Percentiles rank a stretch among this genome's conserved stretches.
phyloP scores from a whole-genome alignment of 805 yeast genomes.

The Pichia heedii region DNA sequence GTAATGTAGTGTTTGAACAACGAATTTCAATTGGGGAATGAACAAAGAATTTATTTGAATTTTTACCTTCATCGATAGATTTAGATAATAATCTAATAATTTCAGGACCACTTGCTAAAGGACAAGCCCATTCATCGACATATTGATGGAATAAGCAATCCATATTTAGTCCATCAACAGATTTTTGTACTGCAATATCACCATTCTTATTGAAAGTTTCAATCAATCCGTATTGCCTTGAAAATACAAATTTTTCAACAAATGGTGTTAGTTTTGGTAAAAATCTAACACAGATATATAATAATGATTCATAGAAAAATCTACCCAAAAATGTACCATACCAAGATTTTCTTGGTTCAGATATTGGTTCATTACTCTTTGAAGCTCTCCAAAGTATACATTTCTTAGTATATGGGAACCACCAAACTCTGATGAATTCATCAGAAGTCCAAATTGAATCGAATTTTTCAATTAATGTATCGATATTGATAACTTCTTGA shows the following conservation, averaged over 20 bases:
- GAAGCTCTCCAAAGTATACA: slow-evolving; percentile 88
- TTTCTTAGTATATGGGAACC: slow-evolving; percentile 89
- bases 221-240: slow-evolving; percentile 70
- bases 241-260: slow-evolving; percentile 78
- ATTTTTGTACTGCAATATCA: slow-evolving; percentile 61
- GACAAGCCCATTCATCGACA: slow-evolving; percentile 97
- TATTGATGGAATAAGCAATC: slow-evolving; percentile 91
- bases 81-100: slow-evolving; percentile 55
- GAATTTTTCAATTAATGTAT: slow-evolving; percentile 63
- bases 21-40: slow-evolving; percentile 96
- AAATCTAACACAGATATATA: slow-evolving; percentile 71
- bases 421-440: slow-evolving; percentile 93
- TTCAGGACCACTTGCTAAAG: slow-evolving; percentile 67
- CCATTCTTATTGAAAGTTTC: slow-evolving; percentile 49
- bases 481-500: slow-evolving; percentile 76
- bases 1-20: slow-evolving; percentile 73
- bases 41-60: slow-evolving; percentile 59
- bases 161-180: slow-evolving; percentile 87
- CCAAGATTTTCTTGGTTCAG: slow-evolving; percentile 67
- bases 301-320: slow-evolving; percentile 63
- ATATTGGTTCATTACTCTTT: slow-evolving; percentile 56
- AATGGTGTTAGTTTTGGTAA: slow-evolving; percentile 72
- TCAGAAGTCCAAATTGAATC: slow-evolving; percentile 75
- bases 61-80: slow-evolving; percentile 52
- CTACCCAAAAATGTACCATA: slow-evolving; percentile 79